Evolutionary conservation across 305 asterid genomes (phyloP).

Genomic region (Fraxinus greggii): DNA sequence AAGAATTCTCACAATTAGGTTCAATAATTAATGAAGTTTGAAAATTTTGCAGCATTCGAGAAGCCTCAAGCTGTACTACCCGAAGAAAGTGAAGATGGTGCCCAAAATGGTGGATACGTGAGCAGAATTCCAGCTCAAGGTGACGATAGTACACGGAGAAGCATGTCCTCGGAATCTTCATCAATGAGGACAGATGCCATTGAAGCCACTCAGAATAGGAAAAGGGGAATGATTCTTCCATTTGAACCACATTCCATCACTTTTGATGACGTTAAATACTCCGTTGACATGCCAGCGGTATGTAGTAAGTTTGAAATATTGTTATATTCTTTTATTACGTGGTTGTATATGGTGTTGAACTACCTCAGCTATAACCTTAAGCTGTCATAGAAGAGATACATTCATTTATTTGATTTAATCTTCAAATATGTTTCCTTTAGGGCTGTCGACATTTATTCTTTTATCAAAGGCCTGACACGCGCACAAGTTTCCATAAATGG

Average conservation of each 20-base stretch:
- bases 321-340: neutral
- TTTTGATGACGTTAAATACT: constrained; percentile 31
- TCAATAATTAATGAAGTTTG: neutral
- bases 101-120: neutral
- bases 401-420: neutral
- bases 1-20: neutral
- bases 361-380: neutral
- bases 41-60: constrained; percentile 22
- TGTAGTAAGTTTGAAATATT: neutral
- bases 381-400: neutral
- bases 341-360: neutral
- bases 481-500: neutral
- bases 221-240: constrained; percentile 37
- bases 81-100: constrained; percentile 16
- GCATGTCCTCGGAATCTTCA: neutral
- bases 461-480: neutral
- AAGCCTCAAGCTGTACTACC: constrained; percentile 26
- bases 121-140: neutral
- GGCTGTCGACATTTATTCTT: neutral
- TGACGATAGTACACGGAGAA: neutral
- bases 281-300: constrained; percentile 33
- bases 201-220: constrained; percentile 16
- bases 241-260: constrained; percentile 36
- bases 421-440: neutral
- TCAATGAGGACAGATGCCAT: constrained; percentile 10